Evolutionary conservation across 768 basidiomycete species (phyloP), one percentile per base, ranked within the genome.

Genomic region (Lactarius quietus): DNA sequence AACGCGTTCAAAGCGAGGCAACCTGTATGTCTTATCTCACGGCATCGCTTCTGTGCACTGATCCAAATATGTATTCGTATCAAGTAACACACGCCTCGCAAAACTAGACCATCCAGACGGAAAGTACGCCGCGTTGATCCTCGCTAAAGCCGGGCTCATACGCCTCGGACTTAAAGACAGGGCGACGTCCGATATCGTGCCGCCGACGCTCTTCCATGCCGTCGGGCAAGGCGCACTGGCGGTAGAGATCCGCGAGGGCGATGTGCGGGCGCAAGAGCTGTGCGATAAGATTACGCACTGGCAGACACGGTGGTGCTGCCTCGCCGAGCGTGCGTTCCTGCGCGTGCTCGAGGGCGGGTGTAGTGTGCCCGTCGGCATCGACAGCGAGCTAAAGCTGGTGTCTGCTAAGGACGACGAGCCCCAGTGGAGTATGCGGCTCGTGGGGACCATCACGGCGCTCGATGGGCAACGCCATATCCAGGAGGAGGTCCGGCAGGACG

Each of bases 301-400:
- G 78, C 80, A 83, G 73, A 94, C 93, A 0, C 81, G 86, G 55
- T 93, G 88, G 88, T 78, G 73, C 61, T 92, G 89, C 71, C 78
- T 83, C 29, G 93, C 94, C 2, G 97, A 99, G 76, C 85, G 97
- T 17, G 91, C 89, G 1, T 89, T 91, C 75, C 79, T 98, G 68
- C 81, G 89, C n/a, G 87, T 89, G 28, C 80, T 98, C 59, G 97
- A 98, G 76, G 97, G 97, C 33, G 97, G 97, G 29, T 99, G 97
- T 77, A 95, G 92, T 67, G 95, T 99, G 0, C 96, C 96, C 3
- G 95, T 99, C 18, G 96, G 95, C 4, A 88, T 93, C 33, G 78
- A 81, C 58, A 87, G 85, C 33, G 76, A 74, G 54, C 74, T 89
- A n/a, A n/a, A n/a, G 5, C 74, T 76, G 14, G 73, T 73, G 48